These are phyloP conservation scores for Calocera viscosa DNA, from an alignment of 768 basidiomycete genomes.

Conservation along the genomic window DNA sequence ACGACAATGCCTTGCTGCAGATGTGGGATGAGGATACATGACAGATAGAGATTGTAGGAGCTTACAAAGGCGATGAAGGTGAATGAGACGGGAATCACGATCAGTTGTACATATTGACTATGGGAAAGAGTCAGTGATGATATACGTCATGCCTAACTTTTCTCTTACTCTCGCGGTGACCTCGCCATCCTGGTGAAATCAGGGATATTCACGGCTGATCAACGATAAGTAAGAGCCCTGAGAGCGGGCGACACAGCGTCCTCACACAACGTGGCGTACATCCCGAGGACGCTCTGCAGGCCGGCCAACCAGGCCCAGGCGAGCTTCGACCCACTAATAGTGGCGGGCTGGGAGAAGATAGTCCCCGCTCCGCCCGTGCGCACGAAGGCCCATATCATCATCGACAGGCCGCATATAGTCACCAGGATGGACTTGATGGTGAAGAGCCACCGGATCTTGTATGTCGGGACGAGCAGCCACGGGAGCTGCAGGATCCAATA, in stretches of 20 bases:
- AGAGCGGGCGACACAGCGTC: conserved; percentile 28
- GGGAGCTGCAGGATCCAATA: conserved; percentile 71
- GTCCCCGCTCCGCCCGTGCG: conserved; percentile 46
- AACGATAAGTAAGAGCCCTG: neutral
- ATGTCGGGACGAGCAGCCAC: conserved; percentile 63
- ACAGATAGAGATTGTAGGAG: neutral
- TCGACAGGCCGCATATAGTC: conserved; percentile 51
- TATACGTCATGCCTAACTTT: neutral
- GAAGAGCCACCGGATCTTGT: conserved; percentile 66
- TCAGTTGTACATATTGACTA: conserved; percentile 53
- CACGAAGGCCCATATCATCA: conserved; percentile 69
- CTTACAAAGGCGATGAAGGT: conserved; percentile 52
- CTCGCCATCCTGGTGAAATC: conserved; percentile 79
- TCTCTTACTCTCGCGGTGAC: conserved; percentile 25
- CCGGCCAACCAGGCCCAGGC: conserved; percentile 72
- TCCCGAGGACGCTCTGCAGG: conserved; percentile 63
- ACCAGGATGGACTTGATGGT: conserved; percentile 52
- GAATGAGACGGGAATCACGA: conserved; percentile 66
- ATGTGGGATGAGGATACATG: neutral
- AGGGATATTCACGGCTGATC: conserved; percentile 45
- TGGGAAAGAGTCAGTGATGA: neutral
- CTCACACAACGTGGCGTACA: conserved; percentile 44
- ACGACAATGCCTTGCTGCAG: conserved; percentile 54
- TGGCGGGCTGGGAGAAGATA: conserved; percentile 41
- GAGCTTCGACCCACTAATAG: conserved; percentile 40